These are phyloP conservation scores for Punica granatum DNA, from an alignment of 345 rosid species.

Conservation along the genomic window DNA sequence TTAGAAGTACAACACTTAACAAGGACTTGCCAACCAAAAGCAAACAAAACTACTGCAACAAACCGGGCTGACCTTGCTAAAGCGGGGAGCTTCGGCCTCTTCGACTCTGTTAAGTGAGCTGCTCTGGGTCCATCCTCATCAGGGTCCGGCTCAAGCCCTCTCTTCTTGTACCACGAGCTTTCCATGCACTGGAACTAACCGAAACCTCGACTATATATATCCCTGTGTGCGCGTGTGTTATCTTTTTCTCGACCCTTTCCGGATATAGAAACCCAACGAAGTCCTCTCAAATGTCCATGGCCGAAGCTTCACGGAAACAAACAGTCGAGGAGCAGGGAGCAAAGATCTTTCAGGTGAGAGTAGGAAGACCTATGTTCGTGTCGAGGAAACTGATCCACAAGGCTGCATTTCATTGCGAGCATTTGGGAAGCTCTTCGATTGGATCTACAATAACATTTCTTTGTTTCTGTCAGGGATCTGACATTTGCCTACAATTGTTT, in stretches of 20 bases:
- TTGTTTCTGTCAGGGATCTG: neutral
- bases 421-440: slow-evolving; percentile 22
- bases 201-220: too few species aligned
- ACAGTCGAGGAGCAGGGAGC: neutral
- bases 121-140: slow-evolving; percentile 37
- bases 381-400: too few species aligned
- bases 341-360: neutral
- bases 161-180: slow-evolving; percentile 49
- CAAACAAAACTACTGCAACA: neutral
- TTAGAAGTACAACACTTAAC: neutral
- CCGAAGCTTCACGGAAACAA: slow-evolving; percentile 11
- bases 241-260: neutral
- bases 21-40: neutral
- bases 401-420: neutral
- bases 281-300: slow-evolving; percentile 14
- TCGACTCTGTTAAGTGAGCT: slow-evolving; percentile 32
- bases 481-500: neutral
- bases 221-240: neutral
- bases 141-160: slow-evolving; percentile 42
- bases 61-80: slow-evolving; percentile 57
- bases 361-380: too few species aligned
- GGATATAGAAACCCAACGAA: neutral
- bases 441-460: slow-evolving; percentile 9
- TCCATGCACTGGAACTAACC: slow-evolving; percentile 46
- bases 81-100: slow-evolving; percentile 71